phyloP scores from a whole-genome alignment of 2,329 filamentous ascomycete species.

The Fusarium sp. region DNA sequence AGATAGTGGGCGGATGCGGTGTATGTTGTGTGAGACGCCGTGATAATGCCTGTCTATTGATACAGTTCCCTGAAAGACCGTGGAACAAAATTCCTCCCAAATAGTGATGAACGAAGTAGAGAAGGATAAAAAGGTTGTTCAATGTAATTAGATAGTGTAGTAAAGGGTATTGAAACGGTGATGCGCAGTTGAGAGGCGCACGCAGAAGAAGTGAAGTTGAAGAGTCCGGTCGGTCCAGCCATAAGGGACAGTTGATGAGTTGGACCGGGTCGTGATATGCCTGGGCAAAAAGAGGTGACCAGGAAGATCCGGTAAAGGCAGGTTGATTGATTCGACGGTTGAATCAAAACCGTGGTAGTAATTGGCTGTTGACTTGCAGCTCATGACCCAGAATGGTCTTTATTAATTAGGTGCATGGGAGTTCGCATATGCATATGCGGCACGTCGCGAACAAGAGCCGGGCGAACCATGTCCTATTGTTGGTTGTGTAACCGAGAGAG shows the following conservation, averaged over 20 bases:
- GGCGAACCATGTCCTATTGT: slow-evolving; percentile 33
- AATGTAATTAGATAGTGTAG: slow-evolving; percentile 44
- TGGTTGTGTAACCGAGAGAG: slow-evolving; percentile 38
- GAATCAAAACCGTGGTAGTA: slow-evolving; percentile 11
- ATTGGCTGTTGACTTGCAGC: slow-evolving; percentile 34
- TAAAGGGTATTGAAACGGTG: slow-evolving; percentile 44
- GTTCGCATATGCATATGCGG: slow-evolving; percentile 46
- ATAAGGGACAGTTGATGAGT: slow-evolving; percentile 36
- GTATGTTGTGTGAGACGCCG: slow-evolving; percentile 47
- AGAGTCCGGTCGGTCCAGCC: slow-evolving; percentile 49
- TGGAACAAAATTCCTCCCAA: slow-evolving; percentile 44
- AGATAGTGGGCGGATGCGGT: slow-evolving; percentile 33
- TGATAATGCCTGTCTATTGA: slow-evolving; percentile 50
- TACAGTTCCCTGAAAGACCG: slow-evolving; percentile 47
- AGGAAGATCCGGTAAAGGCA: slow-evolving; percentile 41
- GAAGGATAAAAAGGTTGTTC: slow-evolving; percentile 15
- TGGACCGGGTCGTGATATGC: slow-evolving; percentile 27
- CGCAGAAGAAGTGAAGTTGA: slow-evolving; percentile 43
- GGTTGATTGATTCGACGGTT: slow-evolving; percentile 42
- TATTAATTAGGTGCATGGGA: slow-evolving; percentile 39
- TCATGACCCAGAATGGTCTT: slow-evolving; percentile 32
- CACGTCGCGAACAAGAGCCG: slow-evolving; percentile 41
- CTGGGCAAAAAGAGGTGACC: background rate
- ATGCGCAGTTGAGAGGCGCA: slow-evolving; percentile 31
- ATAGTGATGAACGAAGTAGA: slow-evolving; percentile 38